A percentile compares a stretch with the other conserved stretches of the same genome.
phyloP scores from a whole-genome alignment of 2,329 filamentous ascomycete species.

The Colletotrichum noveboracense region DNA sequence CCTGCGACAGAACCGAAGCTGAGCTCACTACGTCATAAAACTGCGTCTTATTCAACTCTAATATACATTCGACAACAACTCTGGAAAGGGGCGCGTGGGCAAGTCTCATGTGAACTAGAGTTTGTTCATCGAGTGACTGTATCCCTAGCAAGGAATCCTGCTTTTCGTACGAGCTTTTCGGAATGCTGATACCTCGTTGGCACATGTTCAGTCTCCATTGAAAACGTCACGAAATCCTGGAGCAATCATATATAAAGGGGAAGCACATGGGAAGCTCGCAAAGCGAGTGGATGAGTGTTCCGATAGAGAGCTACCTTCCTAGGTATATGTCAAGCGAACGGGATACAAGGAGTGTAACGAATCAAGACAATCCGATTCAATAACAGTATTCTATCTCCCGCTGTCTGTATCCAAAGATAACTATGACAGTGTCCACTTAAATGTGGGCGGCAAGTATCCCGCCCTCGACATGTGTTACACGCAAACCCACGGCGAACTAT shows the following conservation, averaged over 20 bases:
- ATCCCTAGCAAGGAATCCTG: too few relatives aligned
- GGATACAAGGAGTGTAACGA: accelerated
- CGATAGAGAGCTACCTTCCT: not conserved
- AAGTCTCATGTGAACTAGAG: not conserved
- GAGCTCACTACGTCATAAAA: too few relatives aligned
- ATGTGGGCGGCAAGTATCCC: not conserved
- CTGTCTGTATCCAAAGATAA: not conserved
- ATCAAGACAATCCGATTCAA: not conserved
- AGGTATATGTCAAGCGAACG: not conserved
- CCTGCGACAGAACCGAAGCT: not conserved
- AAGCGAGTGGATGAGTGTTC: not conserved
- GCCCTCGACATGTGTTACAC: not conserved
- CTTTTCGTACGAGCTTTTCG: too few relatives aligned
- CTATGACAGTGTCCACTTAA: accelerated
- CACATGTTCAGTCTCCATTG: too few relatives aligned
- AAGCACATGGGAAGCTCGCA: not conserved
- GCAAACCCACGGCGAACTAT: not conserved
- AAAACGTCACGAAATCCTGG: not conserved
- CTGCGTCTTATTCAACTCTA: not conserved
- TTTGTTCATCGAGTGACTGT: not conserved
- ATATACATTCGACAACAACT: not conserved
- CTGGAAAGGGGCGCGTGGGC: not conserved
- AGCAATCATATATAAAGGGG: not conserved
- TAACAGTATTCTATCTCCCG: too few relatives aligned
- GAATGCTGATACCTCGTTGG: too few relatives aligned